Evolutionary conservation across 345 rosid species (phyloP).

Genomic region (Lumnitzera littorea): DNA sequence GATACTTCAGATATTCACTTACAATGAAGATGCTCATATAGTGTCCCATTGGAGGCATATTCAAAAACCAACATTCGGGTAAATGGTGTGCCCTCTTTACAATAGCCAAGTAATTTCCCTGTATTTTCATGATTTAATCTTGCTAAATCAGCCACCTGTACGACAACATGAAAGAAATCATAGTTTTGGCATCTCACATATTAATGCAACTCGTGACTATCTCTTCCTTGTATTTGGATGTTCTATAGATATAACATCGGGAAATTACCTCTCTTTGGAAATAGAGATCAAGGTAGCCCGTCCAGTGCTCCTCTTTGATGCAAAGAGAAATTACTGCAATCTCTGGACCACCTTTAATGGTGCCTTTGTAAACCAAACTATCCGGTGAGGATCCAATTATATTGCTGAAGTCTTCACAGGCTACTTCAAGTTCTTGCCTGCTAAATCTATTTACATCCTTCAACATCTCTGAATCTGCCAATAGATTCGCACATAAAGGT

Average conservation of each 20-base stretch:
- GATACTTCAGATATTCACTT: slow-evolving; percentile 23
- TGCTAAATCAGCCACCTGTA: slow-evolving; percentile 96
- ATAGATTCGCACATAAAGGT: background rate
- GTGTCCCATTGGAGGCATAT: slow-evolving; percentile 94
- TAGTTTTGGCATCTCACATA: background rate
- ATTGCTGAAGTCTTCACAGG: slow-evolving; percentile 99
- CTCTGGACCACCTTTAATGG: slow-evolving; percentile 81
- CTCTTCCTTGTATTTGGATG: slow-evolving; percentile 3
- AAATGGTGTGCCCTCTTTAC: slow-evolving; percentile 77
- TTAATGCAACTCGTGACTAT: slow-evolving; percentile 8
- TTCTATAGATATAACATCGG: background rate
- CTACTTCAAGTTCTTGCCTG: slow-evolving; percentile 94
- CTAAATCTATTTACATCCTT: slow-evolving; percentile 73
- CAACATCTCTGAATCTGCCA: slow-evolving; percentile 79
- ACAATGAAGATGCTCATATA: slow-evolving; percentile 95
- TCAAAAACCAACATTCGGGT: slow-evolving; percentile 90
- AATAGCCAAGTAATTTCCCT: slow-evolving; percentile 80
- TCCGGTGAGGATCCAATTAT: slow-evolving; percentile 92
- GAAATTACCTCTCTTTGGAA: slow-evolving; percentile 81
- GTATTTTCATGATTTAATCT: slow-evolving; percentile 74
- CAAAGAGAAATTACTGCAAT: slow-evolving; percentile 91
- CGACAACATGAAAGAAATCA: slow-evolving; percentile 5
- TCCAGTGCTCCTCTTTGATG: slow-evolving; percentile 87
- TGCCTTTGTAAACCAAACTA: slow-evolving; percentile 92
- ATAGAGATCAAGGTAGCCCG: slow-evolving; percentile 88